phyloP scores from a whole-genome alignment of 1,284 basidiomycete genomes.

The Trichosporon ovoides region DNA sequence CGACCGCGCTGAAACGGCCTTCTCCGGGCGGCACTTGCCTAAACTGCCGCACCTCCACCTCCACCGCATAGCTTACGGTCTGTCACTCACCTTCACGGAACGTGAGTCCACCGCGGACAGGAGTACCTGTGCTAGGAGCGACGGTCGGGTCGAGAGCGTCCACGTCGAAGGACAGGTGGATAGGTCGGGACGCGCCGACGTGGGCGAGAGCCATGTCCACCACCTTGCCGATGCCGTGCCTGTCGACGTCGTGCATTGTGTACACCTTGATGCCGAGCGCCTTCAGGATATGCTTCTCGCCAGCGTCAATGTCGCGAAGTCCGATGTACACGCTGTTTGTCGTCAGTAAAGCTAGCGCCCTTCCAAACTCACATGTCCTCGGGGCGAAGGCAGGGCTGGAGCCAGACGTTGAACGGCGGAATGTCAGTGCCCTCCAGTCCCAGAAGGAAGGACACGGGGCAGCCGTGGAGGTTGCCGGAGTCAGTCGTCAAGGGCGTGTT shows the following conservation, averaged over 20 bases:
- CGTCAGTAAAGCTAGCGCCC: neutral
- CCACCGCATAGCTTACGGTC: constrained; percentile 6
- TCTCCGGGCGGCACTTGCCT: constrained; percentile 1
- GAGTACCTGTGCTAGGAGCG: constrained; percentile 65
- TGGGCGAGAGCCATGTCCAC: constrained; percentile 93
- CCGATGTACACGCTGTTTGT: constrained; percentile 67
- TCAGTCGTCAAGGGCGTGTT: constrained; percentile 82
- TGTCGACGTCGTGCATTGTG: constrained; percentile 98
- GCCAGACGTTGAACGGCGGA: constrained; percentile 60
- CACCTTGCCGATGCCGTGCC: constrained; percentile 89
- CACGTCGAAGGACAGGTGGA: constrained; percentile 95
- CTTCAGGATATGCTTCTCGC: constrained; percentile 81
- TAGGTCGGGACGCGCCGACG: constrained; percentile 82
- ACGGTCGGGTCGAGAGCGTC: constrained; percentile 91
- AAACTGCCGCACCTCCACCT: neutral
- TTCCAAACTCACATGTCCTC: constrained; percentile 51
- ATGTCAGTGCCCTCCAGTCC: constrained; percentile 63
- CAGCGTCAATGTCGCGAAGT: constrained; percentile 84
- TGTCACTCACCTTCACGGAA: constrained; percentile 88
- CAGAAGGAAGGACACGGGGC: constrained; percentile 93
- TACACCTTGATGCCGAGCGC: constrained; percentile 88
- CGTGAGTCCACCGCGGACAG: constrained; percentile 88
- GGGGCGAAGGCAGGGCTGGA: constrained; percentile 66
- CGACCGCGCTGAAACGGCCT: neutral
- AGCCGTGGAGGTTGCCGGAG: constrained; percentile 95